phyloP scores from a whole-genome alignment of 345 rosid genomes.

The Hypericum perforatum region DNA sequence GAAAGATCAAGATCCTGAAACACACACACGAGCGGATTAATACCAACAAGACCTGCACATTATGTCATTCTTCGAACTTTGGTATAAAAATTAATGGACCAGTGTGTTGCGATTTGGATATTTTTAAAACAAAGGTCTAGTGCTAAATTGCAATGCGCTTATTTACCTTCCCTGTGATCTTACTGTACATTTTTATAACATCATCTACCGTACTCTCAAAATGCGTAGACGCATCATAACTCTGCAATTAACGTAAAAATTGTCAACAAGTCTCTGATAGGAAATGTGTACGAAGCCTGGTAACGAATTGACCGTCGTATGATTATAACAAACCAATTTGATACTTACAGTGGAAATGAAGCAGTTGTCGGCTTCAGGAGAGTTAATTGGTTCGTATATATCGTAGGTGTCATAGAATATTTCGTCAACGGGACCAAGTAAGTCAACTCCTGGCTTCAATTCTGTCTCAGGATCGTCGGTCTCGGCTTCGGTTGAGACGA shows the following conservation, averaged over 20 bases:
- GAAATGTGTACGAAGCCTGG: neutral
- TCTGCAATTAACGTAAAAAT: conserved; percentile 30
- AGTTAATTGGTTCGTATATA: conserved; percentile 57
- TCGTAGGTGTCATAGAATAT: conserved; percentile 76
- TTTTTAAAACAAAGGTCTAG: no score
- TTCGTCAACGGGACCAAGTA: conserved; percentile 68
- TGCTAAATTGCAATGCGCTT: no score
- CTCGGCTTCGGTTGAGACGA: conserved; percentile 88
- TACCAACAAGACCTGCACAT: neutral
- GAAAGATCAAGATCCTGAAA: conserved; percentile 59
- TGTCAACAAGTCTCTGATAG: neutral
- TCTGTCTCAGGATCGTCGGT: conserved; percentile 71
- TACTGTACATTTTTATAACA: no score
- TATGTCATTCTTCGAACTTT: no score
- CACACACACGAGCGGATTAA: conserved; percentile 3
- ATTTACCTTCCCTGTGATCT: conserved; percentile 16
- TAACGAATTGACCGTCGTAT: no score
- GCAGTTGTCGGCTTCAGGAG: conserved; percentile 49
- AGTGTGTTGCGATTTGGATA: no score
- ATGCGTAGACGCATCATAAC: conserved; percentile 30
- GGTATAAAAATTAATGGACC: no score
- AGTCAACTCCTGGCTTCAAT: conserved; percentile 72
- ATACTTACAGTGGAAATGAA: conserved; percentile 69
- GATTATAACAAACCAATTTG: no score
- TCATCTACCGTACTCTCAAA: no score